Base-by-base conservation (phyloP, 495 filamentous ascomycete genomes). In the Trichoderma virens region DNA sequence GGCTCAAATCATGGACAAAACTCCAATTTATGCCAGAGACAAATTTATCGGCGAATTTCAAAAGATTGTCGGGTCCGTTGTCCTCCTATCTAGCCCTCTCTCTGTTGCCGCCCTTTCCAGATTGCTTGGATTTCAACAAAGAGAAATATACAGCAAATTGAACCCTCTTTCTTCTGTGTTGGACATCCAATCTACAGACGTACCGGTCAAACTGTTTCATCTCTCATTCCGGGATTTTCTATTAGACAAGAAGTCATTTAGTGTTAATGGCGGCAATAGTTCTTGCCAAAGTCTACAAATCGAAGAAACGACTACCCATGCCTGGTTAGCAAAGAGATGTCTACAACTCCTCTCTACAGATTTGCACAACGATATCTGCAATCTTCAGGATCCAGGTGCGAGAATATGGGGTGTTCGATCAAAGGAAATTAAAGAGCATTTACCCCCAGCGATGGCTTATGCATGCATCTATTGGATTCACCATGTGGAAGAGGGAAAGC, bases 391-490 rank as follows among this genome's bases (percentile, higher is more conserved):
- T 27, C 59, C 60, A 20, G 64, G 20, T 18, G 43, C 14, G 8
- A 5, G 18, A 4, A 60, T 27, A 23, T 18, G 13, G n/a, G 41
- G 31, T 2, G 35, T 65, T n/a, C 30, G 23, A 18, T 2, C n/a
- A 30, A 2, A 62, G 3, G 30, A 64, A 7, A 59, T 69, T 5
- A 61, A 64, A 9, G 39, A 27, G 0, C 23, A 69, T 56, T 65
- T 75, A 56, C 61, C 72, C 35, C 61, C 66, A 14, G 45, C 66
- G 23, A 25, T 67, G 28, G 32, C 62, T 31, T 75, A 80, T 61
- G 63, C 70, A 51, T 80, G 74, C 67, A 62, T 67, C 13, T 75
- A 76, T 65, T 82, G 76, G 79, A 70, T 80, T 1, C 61, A 76
- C 62, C 75, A 81, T 62, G 66, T 79, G 11, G 16, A 70, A 56